Base-by-base conservation (phyloP, 495 filamentous ascomycete species). In the Penicillium herquei region DNA sequence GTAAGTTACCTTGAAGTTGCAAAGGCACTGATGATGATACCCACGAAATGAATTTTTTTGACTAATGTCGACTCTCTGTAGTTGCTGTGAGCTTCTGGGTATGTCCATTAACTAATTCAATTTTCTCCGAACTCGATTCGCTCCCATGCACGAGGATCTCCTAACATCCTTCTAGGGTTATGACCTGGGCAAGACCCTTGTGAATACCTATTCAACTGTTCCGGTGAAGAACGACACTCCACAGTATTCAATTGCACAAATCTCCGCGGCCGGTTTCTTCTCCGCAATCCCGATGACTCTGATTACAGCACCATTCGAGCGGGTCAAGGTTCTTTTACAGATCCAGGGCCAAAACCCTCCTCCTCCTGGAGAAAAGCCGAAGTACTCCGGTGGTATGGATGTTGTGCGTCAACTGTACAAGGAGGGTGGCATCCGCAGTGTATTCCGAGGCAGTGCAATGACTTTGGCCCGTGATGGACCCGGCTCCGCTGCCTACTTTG, bases 231-330 rank as follows among this genome's bases (percentile, higher is more conserved):
- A 87, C 70, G 77, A 80, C 63, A 77, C 74, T 55, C 86, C 76
- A 6, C 75, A 79, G 50, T 86, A 89, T 73, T 87, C 86, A 17
- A 89, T 96, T 66, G 88, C 81, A 21, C 94, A 98, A 71, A 87
- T 95, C 77, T 91, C 90, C 31, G 83, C 89, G 21, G 94, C 94
- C 11, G 94, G 94, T 51, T 96, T 96, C 84, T 96, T 98, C 85
- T 93, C 89, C 62, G 94, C 94, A 44, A 90, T 98, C 56, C 94
- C 94, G 61, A 96, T 96, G 92, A 98, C 95, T 1, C 70, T 91
- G 70, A 97, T 98, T 76, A 98, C 94, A 3, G 94, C 95, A 0
- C 94, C 95, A 53, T 97, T 98, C 64, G 94, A 98, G 82, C 92
- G 94, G 58, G 92, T 98, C 60, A 98, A 98, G 77, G 92, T 98